Conservation (phyloP, 441 rosid genomes). For the Populus tomentosa region DNA sequence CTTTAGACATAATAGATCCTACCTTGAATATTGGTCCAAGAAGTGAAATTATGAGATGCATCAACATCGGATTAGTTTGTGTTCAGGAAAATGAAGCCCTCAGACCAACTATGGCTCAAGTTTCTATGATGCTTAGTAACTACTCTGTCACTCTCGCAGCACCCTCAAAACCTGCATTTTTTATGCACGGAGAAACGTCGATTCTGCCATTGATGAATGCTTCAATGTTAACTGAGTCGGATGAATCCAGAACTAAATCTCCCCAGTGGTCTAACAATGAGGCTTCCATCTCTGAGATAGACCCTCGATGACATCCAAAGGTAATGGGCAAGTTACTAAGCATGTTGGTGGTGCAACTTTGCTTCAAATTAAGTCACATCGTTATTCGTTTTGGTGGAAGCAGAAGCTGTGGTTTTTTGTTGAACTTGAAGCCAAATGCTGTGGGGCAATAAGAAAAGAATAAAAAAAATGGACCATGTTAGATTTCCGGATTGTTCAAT, state of each 20-base stretch:
- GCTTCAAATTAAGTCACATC: not conserved
- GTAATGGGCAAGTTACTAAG: not conserved
- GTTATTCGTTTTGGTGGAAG: not conserved
- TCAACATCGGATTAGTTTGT: constrained; percentile 36
- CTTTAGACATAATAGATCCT: constrained; percentile 20
- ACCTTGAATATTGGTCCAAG: constrained; percentile 2
- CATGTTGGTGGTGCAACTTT: not conserved
- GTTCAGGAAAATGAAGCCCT: constrained; percentile 34
- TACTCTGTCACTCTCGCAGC: constrained; percentile 4
- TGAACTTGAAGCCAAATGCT: not conserved
- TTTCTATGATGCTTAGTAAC: constrained; percentile 38
- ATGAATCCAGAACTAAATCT: too few relatives aligned
- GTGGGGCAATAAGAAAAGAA: not conserved
- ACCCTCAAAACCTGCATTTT: too few relatives aligned
- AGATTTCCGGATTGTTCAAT: not conserved
- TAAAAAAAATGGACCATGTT: not conserved
- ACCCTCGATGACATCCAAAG: not conserved
- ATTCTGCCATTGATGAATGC: not conserved
- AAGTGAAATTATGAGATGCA: constrained; percentile 25
- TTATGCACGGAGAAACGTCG: not conserved
- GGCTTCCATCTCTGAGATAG: too few relatives aligned
- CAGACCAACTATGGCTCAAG: constrained; percentile 36
- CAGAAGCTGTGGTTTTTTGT: not conserved
- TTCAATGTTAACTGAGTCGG: not conserved
- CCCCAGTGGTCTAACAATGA: not conserved